Base-by-base conservation (phyloP, 2,329 filamentous ascomycete genomes). In the Fusarium dlaminii region DNA sequence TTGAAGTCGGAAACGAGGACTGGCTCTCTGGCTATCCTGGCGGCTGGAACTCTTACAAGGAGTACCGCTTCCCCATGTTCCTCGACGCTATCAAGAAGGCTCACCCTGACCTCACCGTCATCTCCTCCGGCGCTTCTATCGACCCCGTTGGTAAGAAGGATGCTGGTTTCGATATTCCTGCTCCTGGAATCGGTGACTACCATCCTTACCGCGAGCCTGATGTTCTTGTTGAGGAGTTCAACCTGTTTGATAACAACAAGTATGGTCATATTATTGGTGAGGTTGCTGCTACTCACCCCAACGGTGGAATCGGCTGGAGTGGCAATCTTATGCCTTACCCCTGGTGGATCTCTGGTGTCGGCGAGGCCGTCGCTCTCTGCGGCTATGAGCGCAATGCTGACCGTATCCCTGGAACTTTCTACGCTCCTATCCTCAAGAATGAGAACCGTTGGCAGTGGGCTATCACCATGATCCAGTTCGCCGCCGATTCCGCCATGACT, bases 1-100 rank as follows among this genome's bases (percentile, higher is more conserved):
- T 93, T 62, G 91, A 93, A 80, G 82, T 93, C 48, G 91, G 91
- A 66, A 93, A 93, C 78, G 91, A 93, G 78, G 91, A 93, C 75
- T 89, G 88, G 83, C 86, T 92, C 8, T 86, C 84, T 32, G 85
- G 85, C 8, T 87, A 86, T 10, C 83, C 85, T 5, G 75, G 77
- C 0, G 84, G 87, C 9, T 87, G 84, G 79, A 80, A 84, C 4
- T 84, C 86, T 11, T 88, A 86, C 75, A 84, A 86, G 56, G 85
- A 88, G 66, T 88, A 88, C 73, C 87, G 90, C 8, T 91, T 92
- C 78, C 83, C 85, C 9, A 82, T 86, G 74, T 91, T 92, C 80
- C 84, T 90, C 69, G 80, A 90, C 43, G 90, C 90, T 22, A 90
- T 92, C 80, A 85, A 83, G 49, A 82, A 82, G 36, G 83, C 81